phyloP scores from a whole-genome alignment of 2,329 filamentous ascomycete species.

The Epichloe hybrida region DNA sequence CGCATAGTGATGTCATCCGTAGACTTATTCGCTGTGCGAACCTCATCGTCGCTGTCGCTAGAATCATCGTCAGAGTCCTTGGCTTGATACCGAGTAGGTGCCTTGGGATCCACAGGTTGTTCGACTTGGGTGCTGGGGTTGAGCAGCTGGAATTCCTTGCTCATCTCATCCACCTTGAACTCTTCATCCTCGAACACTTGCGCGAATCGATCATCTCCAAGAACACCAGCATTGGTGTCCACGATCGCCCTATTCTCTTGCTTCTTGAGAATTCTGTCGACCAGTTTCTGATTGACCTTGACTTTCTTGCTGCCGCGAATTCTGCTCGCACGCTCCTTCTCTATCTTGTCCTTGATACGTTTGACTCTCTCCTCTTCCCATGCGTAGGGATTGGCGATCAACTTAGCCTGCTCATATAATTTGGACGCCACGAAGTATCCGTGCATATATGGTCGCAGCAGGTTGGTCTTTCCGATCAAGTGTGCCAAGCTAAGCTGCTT shows the following conservation, averaged over 20 bases:
- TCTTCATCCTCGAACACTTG: slow-evolving; percentile 86
- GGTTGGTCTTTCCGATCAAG: slow-evolving; percentile 76
- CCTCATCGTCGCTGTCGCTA: slow-evolving; percentile 24
- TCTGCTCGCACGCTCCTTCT: slow-evolving; percentile 88
- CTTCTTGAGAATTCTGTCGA: slow-evolving; percentile 58
- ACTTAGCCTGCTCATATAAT: slow-evolving; percentile 83
- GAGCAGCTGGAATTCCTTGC: slow-evolving; percentile 71
- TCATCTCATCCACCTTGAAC: slow-evolving; percentile 82
- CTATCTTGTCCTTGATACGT: slow-evolving; percentile 85
- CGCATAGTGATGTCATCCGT: slow-evolving; percentile 43
- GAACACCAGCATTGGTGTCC: slow-evolving; percentile 49
- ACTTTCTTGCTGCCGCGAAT: slow-evolving; percentile 94
- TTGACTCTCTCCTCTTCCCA: slow-evolving; percentile 88
- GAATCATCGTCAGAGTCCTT: slow-evolving; percentile 31
- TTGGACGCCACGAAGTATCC: slow-evolving; percentile 95
- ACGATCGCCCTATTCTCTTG: slow-evolving; percentile 46
- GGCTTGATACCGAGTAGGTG: slow-evolving; percentile 22
- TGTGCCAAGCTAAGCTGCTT: slow-evolving; percentile 77
- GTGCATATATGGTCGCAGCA: slow-evolving; percentile 95
- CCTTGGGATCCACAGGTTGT: slow-evolving; percentile 21
- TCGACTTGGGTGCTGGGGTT: slow-evolving; percentile 67
- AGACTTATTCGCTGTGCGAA: slow-evolving; percentile 10
- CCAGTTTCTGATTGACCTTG: slow-evolving; percentile 82
- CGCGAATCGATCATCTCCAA: slow-evolving; percentile 77
- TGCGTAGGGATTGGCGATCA: slow-evolving; percentile 88